phyloP scores from a whole-genome alignment of 345 rosid species.

The Eucalyptus urophylla region DNA sequence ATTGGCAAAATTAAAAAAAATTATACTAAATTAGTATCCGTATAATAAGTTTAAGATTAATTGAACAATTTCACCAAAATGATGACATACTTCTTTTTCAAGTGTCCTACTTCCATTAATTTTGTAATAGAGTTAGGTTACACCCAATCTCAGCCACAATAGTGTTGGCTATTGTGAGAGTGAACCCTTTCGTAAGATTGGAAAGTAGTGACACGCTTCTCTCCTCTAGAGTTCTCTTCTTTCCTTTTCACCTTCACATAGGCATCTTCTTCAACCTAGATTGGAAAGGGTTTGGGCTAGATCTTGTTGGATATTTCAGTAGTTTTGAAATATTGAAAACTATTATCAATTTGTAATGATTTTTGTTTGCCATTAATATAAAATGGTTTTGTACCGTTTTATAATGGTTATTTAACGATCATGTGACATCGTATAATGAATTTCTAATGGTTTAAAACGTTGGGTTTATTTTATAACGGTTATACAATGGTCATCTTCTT shows the following conservation, averaged over 20 bases:
- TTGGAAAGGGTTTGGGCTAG: not conserved
- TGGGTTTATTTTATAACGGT: fast-evolving
- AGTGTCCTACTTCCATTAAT: fast-evolving
- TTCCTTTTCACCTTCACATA: fast-evolving
- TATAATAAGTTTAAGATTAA: not conserved
- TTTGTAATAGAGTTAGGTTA: not conserved
- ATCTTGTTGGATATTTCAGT: too few species aligned
- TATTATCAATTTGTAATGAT: too few species aligned
- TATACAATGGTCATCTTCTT: too few species aligned
- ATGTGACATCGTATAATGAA: fast-evolving
- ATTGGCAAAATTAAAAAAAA: fast-evolving
- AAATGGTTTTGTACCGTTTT: too few species aligned
- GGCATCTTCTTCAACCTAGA: not conserved
- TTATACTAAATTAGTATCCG: fast-evolving
- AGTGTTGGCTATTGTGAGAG: not conserved
- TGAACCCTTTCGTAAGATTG: not conserved
- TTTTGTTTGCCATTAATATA: too few species aligned
- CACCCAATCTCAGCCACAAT: not conserved
- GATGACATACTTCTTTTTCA: not conserved
- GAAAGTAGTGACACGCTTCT: not conserved
- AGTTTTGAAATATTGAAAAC: too few species aligned
- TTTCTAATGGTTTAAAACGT: fast-evolving
- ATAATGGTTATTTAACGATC: too few species aligned
- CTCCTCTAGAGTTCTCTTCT: not conserved
- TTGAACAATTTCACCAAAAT: not conserved